Evolutionary conservation across 768 basidiomycete genomes (phyloP), one percentile per base, ranked within the genome.

Genomic region (Leucosporidium yakuticum): DNA sequence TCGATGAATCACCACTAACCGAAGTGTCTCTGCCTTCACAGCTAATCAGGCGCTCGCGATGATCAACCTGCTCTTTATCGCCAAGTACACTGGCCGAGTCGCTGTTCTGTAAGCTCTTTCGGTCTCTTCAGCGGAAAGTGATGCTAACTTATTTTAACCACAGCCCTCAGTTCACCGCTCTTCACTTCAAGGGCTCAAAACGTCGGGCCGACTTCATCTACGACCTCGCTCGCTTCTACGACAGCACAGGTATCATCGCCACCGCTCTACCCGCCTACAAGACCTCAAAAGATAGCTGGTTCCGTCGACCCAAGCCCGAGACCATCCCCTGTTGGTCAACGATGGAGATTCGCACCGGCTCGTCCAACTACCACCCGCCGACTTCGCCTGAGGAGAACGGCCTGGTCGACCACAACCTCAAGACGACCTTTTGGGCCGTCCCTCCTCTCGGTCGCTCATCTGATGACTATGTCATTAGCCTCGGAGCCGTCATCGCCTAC

Each of bases 31-130:
- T 44, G 47, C 6, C 17, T 19, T 48, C 25, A 19, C 70, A 71
- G 71, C 68, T 3, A 73, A 73, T 44, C 71, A 73, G 31, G 51
- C 67, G 31, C 69, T 73, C 61, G 29, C 48, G 32, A 69, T 73
- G 29, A 29, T 49, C 27, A 69, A 69, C 27, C 32, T 73, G 32
- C 63, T 73, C 25, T 69, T 65, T 60, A 61, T 69, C 8, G 65
- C 65, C 27, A 69, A 69, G 31, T 15, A 67, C 25, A 69, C 68
- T 2, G 59, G 64, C 39, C 71, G 71, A 12, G 71, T 73, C 21
- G 66, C 60, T 4, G 65, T 73, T 51, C 69, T 73, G 71, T 71
- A 32, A 51, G 67, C 48, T 9, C 11, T 8, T 15, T 44, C 54
- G 1, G 17, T 47, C 8, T 19, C 25, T 6, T 17, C 0, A 14